These are phyloP conservation scores for Plasmodium chabaudi DNA, from an alignment of 169 alveolate genomes.

Conservation along the genomic window DNA sequence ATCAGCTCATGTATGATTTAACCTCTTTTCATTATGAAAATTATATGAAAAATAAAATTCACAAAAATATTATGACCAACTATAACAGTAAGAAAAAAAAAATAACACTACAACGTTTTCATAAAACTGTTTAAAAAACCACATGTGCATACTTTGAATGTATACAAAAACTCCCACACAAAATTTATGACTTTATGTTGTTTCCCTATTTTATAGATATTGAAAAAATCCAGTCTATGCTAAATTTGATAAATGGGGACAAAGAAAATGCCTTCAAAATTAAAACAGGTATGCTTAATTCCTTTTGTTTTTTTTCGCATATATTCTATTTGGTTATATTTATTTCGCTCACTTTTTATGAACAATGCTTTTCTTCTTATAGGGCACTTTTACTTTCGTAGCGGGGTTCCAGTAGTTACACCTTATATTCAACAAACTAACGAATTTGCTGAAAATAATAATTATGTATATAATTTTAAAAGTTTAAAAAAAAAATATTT, in stretches of 20 bases:
- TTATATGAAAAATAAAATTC: constrained; percentile 70
- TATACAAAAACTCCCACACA: neutral
- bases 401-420: constrained; percentile 73
- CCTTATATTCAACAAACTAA: constrained; percentile 72
- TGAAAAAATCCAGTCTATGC: constrained; percentile 76
- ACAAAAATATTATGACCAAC: constrained; percentile 62
- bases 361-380: neutral
- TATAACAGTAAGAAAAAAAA: constrained; percentile 48
- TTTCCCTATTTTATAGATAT: constrained; percentile 24
- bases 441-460: constrained; percentile 75
- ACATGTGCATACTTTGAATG: neutral
- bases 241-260: constrained; percentile 67
- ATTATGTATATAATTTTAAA: constrained; percentile 69
- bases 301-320: neutral
- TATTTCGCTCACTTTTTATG: neutral
- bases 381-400: constrained; percentile 73
- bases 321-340: neutral
- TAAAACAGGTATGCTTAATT: constrained; percentile 52
- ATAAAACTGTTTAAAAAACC: neutral
- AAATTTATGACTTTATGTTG: neutral
- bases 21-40: constrained; percentile 74
- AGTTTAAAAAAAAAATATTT: constrained; percentile 50
- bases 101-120: neutral
- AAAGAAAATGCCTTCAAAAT: constrained; percentile 77
- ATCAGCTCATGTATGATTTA: constrained; percentile 71